Evolutionary conservation across 1,284 basidiomycete genomes (phyloP).

Genomic region (Fomitopsis schrenkii): DNA sequence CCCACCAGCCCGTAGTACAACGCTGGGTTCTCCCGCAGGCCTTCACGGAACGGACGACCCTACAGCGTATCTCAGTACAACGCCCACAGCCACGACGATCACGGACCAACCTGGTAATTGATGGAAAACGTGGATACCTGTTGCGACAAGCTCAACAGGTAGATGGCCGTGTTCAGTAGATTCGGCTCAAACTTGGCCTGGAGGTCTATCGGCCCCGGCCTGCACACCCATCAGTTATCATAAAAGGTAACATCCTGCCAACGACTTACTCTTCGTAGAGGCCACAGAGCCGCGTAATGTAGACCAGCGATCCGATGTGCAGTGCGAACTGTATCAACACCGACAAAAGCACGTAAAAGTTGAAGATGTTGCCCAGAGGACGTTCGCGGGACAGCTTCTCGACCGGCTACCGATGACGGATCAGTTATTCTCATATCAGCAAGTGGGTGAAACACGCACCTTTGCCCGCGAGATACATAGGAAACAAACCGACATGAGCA

Average conservation of each 20-base stretch:
- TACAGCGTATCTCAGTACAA: slow-evolving; percentile 22
- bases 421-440: neutral
- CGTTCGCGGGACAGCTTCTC: slow-evolving; percentile 90
- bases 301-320: slow-evolving; percentile 85
- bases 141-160: slow-evolving; percentile 88
- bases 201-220: slow-evolving; percentile 80
- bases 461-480: slow-evolving; percentile 95
- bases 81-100: neutral
- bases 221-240: slow-evolving; percentile 26
- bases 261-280: slow-evolving; percentile 68
- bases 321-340: slow-evolving; percentile 90
- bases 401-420: slow-evolving; percentile 56
- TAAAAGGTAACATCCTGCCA: neutral
- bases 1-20: slow-evolving; percentile 90
- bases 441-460: slow-evolving; percentile 39
- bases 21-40: slow-evolving; percentile 88
- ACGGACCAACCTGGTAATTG: slow-evolving; percentile 76
- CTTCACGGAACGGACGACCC: slow-evolving; percentile 95
- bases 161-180: slow-evolving; percentile 91
- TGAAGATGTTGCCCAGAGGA: slow-evolving; percentile 93
- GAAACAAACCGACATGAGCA: slow-evolving; percentile 97
- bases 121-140: slow-evolving; percentile 96
- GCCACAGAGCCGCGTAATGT: slow-evolving; percentile 86
- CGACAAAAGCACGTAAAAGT: slow-evolving; percentile 88
- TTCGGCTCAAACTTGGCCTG: slow-evolving; percentile 95